Base-by-base conservation (phyloP, 768 basidiomycete species). In the Termitomyces sp. region DNA sequence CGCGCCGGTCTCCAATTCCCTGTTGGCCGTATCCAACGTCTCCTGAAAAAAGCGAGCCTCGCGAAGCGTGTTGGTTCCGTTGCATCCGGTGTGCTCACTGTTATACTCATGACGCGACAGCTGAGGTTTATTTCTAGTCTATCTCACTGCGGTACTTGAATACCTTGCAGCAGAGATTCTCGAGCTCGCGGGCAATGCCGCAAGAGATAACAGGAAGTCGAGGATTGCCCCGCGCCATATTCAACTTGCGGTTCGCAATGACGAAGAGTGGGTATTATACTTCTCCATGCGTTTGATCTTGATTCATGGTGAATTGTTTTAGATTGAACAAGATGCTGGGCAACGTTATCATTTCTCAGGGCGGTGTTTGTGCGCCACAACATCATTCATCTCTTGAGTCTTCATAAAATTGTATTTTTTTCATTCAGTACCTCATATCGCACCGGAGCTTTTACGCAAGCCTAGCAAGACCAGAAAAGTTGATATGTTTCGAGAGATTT, bases 151-250 rank as follows among this genome's bases (percentile, higher is more conserved):
- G 52, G 91, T 93, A 55, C 80, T 94, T 28, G 92, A 94, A 72
- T 94, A 94, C 71, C 81, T 94, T 38, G 82, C 85, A 6, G 92
- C 92, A 30, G 92, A 94, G 72, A 85, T 94, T 66, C 81, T 93
- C 53, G 92, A 94, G 71, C 77, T 93, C 46, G 90, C 92, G 54
- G 92, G 92, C 5, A 85, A 84, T 65, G 83, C 85, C 36, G 88
- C 90, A 50, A 82, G 86, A 59, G 88, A 91, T 68, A 85, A 90
- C 77, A 88, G 89, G 76, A 90, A 89, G 78, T 80, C 82, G 60
- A 84, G 89, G 74, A 92, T 93, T 63, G 84, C 87, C 20, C 92
- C 92, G 74, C 84, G 91, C 57, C 87, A 92, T 74, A 69, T 92
- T 50, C 86, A 90, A 64, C 82, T 92, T 43, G 91, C 90, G 56